Conservation (phyloP, 108 stramenopile genomes). For the Hondaea fermentalgiana region DNA sequence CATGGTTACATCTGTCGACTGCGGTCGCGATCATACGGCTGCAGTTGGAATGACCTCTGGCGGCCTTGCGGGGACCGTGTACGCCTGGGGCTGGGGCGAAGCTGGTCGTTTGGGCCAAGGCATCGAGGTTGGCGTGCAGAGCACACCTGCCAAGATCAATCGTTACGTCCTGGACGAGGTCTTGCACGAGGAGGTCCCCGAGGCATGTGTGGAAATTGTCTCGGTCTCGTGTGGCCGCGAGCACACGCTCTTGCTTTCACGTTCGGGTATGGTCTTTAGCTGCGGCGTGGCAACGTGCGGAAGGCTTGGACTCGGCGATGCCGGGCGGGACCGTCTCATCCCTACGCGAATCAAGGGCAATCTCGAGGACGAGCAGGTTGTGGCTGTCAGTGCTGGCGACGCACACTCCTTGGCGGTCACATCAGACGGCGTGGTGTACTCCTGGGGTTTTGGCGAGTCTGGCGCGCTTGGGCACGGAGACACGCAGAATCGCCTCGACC, state of each 20-base stretch:
- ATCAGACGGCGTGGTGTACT: neutral
- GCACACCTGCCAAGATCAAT: neutral
- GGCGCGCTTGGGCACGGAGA: constrained; percentile 22
- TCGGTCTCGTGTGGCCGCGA: neutral
- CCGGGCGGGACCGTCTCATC: neutral
- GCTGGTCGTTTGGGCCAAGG: constrained; percentile 22
- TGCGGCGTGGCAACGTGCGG: constrained; percentile 6
- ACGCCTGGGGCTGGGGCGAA: constrained; percentile 21
- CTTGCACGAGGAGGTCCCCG: neutral
- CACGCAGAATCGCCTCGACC: neutral
- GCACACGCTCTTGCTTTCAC: neutral
- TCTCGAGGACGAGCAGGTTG: constrained; percentile 1
- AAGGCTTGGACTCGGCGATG: constrained; percentile 6
- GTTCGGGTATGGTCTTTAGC: neutral
- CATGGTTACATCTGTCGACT: neutral
- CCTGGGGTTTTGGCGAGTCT: constrained; percentile 15
- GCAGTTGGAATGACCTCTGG: neutral
- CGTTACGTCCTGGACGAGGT: neutral
- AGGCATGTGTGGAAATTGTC: neutral
- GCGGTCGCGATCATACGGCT: constrained; percentile 3
- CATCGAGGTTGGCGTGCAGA: neutral
- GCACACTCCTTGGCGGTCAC: constrained; percentile 8
- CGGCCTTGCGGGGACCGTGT: neutral
- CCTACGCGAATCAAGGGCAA: neutral
- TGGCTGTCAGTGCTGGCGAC: constrained; percentile 8